phyloP scores from a whole-genome alignment of 2,329 filamentous ascomycete genomes.

The Exophiala xenobiotica region DNA sequence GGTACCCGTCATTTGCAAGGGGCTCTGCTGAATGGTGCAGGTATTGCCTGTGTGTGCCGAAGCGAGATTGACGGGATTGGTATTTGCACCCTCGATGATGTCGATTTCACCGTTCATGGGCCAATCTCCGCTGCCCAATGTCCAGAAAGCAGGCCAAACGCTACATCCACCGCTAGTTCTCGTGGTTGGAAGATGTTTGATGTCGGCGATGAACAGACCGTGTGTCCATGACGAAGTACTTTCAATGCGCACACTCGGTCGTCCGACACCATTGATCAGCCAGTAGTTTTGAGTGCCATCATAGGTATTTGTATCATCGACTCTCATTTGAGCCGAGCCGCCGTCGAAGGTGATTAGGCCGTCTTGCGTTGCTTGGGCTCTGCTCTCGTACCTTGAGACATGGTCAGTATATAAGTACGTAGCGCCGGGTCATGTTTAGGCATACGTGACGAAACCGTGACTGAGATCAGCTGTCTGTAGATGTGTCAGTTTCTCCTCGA shows the following conservation, averaged over 20 bases:
- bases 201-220: conserved; percentile 49
- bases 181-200: conserved; percentile 48
- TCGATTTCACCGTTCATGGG: conserved; percentile 51
- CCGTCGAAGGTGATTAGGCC: conserved; percentile 32
- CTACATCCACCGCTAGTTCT: conserved; percentile 40
- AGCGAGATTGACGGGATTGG: conserved; percentile 42
- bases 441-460: conserved; percentile 47
- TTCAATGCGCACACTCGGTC: conserved; percentile 47
- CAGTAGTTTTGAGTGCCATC: conserved; percentile 37
- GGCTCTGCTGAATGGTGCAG: conserved; percentile 45
- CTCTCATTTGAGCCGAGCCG: conserved; percentile 28
- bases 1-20: conserved; percentile 48
- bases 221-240: conserved; percentile 45
- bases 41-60: conserved; percentile 49
- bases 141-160: conserved; percentile 43
- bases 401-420: neutral
- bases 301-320: conserved; percentile 28
- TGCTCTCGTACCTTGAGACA: conserved; percentile 42
- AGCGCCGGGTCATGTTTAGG: neutral
- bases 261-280: conserved; percentile 42
- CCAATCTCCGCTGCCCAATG: conserved; percentile 45
- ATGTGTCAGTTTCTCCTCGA: conserved; percentile 5
- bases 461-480: conserved; percentile 44
- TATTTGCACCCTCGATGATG: conserved; percentile 54
- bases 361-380: conserved; percentile 36